Evolutionary conservation across 176 grass and related monocot genomes (phyloP).

Genomic region (Cenchrus americanus): DNA sequence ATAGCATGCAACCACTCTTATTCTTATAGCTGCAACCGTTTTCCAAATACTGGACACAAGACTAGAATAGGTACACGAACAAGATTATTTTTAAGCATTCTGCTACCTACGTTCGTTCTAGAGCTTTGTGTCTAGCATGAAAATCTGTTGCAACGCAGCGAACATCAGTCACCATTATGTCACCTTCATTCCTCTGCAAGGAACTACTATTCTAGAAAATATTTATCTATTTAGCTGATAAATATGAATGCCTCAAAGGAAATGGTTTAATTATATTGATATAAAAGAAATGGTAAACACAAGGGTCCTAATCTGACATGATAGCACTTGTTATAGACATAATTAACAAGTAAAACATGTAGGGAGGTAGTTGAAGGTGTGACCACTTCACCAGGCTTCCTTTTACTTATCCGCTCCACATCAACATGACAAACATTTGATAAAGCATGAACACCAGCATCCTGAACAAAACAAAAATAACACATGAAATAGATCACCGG

Average conservation of each 20-base stretch:
- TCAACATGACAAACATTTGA: constrained; percentile 97
- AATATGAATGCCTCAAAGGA: background rate
- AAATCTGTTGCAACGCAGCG: constrained; percentile 77
- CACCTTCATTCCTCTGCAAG: constrained; percentile 91
- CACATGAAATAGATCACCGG: constrained; percentile 25
- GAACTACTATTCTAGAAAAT: constrained; percentile 10
- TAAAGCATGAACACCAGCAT: constrained; percentile 93
- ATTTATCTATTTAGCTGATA: constrained; percentile 10
- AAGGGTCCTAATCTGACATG: constrained; percentile 1
- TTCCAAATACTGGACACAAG: constrained; percentile 32
- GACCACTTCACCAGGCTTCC: constrained; percentile 88
- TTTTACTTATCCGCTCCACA: constrained; percentile 97
- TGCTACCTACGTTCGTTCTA: constrained; percentile 90
- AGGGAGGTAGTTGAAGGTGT: background rate
- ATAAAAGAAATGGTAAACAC: background rate
- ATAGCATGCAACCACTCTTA: constrained; percentile 23
- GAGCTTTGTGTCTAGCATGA: constrained; percentile 93
- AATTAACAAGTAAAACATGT: constrained; percentile 5
- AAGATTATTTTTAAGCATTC: constrained; percentile 39
- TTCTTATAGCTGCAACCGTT: constrained; percentile 31
- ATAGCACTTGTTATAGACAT: background rate
- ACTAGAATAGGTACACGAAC: constrained; percentile 26
- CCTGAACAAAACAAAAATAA: constrained; percentile 50
- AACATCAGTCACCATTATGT: constrained; percentile 93
- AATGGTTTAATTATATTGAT: background rate